phyloP scores from a whole-genome alignment of 345 rosid species.

The Populus pruinosa region DNA sequence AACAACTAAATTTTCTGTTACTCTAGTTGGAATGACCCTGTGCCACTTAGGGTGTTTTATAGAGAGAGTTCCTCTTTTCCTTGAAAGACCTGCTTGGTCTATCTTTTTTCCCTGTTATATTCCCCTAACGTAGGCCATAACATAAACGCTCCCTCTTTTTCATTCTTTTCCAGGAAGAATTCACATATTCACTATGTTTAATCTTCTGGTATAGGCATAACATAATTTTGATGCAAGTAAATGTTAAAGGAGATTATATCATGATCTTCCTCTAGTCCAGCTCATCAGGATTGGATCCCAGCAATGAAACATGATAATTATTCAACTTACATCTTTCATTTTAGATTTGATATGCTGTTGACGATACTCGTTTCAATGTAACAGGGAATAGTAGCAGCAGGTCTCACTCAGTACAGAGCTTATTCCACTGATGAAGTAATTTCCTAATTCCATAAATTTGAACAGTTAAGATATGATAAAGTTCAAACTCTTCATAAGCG shows the following conservation, averaged over 20 bases:
- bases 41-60: background rate
- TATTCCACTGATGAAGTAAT: conserved; percentile 88
- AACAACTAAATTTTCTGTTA: background rate
- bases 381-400: conserved; percentile 91
- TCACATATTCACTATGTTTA: background rate
- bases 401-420: conserved; percentile 92
- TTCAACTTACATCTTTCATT: background rate
- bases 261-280: background rate
- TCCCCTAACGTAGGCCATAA: no score
- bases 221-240: no score
- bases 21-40: no score
- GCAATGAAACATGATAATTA: background rate
- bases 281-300: background rate
- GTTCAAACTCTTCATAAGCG: background rate
- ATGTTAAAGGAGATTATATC: no score
- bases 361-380: conserved; percentile 4
- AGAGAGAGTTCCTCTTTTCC: background rate
- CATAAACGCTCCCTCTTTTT: background rate
- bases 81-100: background rate
- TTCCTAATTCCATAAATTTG: background rate
- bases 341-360: background rate
- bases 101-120: no score
- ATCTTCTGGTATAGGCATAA: background rate
- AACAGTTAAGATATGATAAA: background rate
- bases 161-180: background rate